Conservation (phyloP, 1,284 basidiomycete species). For the Austroboletus niveus region DNA sequence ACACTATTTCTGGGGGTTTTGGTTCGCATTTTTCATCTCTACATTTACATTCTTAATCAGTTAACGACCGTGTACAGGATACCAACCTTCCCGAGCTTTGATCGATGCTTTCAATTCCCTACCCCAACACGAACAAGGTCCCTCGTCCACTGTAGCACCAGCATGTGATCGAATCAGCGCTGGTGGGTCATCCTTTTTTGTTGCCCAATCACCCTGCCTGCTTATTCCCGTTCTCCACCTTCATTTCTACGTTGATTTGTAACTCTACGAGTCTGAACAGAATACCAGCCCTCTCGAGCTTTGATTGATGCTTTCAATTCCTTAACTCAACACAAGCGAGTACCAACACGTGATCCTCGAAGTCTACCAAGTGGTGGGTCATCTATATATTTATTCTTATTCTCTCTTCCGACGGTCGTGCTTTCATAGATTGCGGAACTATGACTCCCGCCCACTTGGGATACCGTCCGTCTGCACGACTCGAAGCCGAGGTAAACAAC, state of each 20-base stretch:
- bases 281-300: background rate
- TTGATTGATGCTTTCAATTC: background rate
- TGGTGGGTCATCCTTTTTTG: background rate
- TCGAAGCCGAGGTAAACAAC: constrained; percentile 9
- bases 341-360: background rate
- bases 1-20: background rate
- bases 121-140: background rate
- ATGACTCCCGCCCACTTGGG: constrained; percentile 2
- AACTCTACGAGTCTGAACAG: background rate
- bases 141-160: background rate
- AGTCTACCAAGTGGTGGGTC: background rate
- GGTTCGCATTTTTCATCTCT: background rate
- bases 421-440: background rate
- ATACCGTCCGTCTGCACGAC: constrained; percentile 8
- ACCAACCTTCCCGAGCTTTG: constrained; percentile 12
- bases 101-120: constrained; percentile 6
- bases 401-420: background rate
- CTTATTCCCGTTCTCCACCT: too few species aligned
- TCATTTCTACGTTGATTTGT: too few species aligned
- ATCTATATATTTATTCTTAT: background rate
- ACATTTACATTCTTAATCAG: background rate
- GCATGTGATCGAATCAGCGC: background rate
- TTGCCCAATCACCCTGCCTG: background rate
- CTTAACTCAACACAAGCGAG: background rate
- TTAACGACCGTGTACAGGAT: background rate